Conservation (phyloP, 108 stramenopile species). For the Parietichytrium sp. region DNA sequence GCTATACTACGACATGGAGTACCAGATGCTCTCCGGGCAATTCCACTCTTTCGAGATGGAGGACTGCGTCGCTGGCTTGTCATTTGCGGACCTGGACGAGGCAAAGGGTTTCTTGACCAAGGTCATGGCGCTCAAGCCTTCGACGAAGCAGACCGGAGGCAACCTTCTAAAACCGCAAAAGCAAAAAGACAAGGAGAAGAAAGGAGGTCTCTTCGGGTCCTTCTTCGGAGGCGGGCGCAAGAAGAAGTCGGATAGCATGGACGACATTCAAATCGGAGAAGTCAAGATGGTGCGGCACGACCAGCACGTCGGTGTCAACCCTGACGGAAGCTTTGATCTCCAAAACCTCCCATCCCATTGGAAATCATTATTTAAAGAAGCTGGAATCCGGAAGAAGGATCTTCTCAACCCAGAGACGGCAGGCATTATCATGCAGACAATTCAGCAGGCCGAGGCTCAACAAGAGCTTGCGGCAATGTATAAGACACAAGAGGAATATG, state of each 20-base stretch:
- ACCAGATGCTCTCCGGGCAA: constrained; percentile 1
- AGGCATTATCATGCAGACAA: not conserved
- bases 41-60: constrained; percentile 18
- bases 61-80: constrained; percentile 20
- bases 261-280: not conserved
- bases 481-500: not conserved
- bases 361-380: constrained; percentile 10
- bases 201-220: too few relatives aligned
- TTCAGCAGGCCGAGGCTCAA: constrained; percentile 16
- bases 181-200: too few relatives aligned
- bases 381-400: not conserved
- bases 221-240: too few relatives aligned
- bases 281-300: constrained; percentile 22
- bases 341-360: not conserved
- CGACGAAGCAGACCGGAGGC: too few relatives aligned
- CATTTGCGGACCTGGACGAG: constrained; percentile 11
- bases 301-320: constrained; percentile 33
- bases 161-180: too few relatives aligned
- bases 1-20: constrained; percentile 22
- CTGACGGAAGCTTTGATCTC: constrained; percentile 20
- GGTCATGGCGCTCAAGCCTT: constrained; percentile 27
- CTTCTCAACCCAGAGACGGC: constrained; percentile 19
- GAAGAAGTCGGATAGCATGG: too few relatives aligned
- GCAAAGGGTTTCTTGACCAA: not conserved
- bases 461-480: constrained; percentile 1